These are phyloP conservation scores for Saccharomyces pastorianus DNA, from an alignment of 1,139 yeast species.

Conservation along the genomic window DNA sequence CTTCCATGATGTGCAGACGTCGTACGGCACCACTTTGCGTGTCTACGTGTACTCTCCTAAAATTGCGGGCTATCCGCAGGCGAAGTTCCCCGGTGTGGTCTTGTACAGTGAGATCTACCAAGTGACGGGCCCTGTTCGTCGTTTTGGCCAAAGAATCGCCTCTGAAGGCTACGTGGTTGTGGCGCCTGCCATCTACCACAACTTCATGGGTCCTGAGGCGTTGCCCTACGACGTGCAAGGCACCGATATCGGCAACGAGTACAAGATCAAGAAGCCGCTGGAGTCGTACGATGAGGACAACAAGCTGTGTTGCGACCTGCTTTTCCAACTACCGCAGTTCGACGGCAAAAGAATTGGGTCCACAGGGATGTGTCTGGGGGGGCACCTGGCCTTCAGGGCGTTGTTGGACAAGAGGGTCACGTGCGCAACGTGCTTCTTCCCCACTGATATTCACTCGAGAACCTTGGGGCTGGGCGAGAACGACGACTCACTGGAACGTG, in stretches of 20 bases:
- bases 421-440: slow-evolving; percentile 71
- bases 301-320: slow-evolving; percentile 54
- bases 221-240: slow-evolving; percentile 66
- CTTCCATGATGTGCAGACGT: slow-evolving; percentile 56
- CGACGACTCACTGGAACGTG: slow-evolving; percentile 56
- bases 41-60: slow-evolving; percentile 60
- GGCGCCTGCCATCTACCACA: slow-evolving; percentile 73
- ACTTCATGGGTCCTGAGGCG: slow-evolving; percentile 56
- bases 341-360: slow-evolving; percentile 64
- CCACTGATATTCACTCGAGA: slow-evolving; percentile 66
- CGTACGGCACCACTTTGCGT: slow-evolving; percentile 61
- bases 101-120: slow-evolving; percentile 79
- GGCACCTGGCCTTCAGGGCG: slow-evolving; percentile 71
- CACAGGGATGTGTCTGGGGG: slow-evolving; percentile 84
- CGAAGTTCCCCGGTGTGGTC: slow-evolving; percentile 71
- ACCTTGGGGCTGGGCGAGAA: slow-evolving; percentile 55
- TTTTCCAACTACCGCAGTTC: slow-evolving; percentile 51
- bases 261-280: slow-evolving; percentile 59
- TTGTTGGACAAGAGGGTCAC: slow-evolving; percentile 56
- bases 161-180: slow-evolving; percentile 73
- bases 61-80: slow-evolving; percentile 63
- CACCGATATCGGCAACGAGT: slow-evolving; percentile 65
- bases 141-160: slow-evolving; percentile 73
- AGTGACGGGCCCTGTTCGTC: slow-evolving; percentile 63
- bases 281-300: slow-evolving; percentile 73